phyloP scores from a whole-genome alignment of 441 rosid species.

The Erodium trifolium region DNA sequence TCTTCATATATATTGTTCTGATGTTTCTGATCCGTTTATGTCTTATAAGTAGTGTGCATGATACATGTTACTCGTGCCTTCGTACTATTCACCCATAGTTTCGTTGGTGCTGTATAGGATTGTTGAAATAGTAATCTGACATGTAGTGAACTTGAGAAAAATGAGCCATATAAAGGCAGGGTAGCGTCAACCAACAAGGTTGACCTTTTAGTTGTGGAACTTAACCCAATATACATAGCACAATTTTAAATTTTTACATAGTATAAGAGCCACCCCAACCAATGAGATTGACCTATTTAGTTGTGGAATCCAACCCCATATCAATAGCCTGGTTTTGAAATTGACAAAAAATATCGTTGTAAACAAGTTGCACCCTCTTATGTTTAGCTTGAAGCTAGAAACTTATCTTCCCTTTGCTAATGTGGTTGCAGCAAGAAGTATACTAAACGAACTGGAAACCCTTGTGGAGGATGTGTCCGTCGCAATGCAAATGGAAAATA shows the following conservation, averaged over 20 bases:
- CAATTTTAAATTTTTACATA: no score
- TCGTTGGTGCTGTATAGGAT: background rate
- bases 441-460: slow-evolving; percentile 42
- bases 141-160: no score
- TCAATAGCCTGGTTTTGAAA: no score
- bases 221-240: no score
- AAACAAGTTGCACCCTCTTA: no score
- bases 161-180: no score
- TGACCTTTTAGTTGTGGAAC: no score
- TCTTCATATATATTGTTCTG: background rate
- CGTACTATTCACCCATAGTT: background rate
- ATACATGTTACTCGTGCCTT: background rate
- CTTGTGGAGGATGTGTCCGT: slow-evolving; percentile 38
- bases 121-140: no score
- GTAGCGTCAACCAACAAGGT: no score
- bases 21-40: background rate
- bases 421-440: slow-evolving; percentile 41
- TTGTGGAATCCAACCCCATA: no score
- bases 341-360: background rate
- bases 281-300: no score
- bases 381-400: background rate
- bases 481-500: slow-evolving; percentile 31
- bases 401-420: slow-evolving; percentile 7
- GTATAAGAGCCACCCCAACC: no score
- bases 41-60: background rate